Conservation (phyloP, 1,139 yeast species). For the Yamadazyma taylorii region DNA sequence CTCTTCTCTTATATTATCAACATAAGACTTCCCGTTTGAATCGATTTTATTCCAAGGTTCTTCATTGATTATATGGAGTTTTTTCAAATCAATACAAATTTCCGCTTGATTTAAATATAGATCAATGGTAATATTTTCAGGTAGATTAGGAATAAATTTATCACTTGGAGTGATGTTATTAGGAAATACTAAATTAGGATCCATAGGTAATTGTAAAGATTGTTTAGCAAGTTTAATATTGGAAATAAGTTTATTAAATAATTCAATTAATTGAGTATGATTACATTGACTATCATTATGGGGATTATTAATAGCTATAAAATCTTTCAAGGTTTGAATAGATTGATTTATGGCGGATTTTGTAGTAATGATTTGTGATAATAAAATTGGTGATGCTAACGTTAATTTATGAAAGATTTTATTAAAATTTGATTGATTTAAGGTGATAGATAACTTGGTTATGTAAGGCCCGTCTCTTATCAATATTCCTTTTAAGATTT, state of each 20-base stretch:
- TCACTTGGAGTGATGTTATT: constrained; percentile 26
- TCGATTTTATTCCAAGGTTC: constrained; percentile 46
- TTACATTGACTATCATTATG: constrained; percentile 13
- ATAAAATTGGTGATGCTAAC: constrained; percentile 30
- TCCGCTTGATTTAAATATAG: constrained; percentile 47
- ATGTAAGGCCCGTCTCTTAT: constrained; percentile 44
- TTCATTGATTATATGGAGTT: constrained; percentile 37
- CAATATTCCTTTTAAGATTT: constrained; percentile 40
- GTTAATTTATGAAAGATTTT: constrained; percentile 26
- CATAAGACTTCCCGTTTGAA: constrained; percentile 35
- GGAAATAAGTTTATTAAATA: constrained; percentile 27
- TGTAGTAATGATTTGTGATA: constrained; percentile 36
- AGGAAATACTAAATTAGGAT: constrained; percentile 45
- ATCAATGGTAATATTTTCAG: constrained; percentile 35
- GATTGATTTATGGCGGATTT: constrained; percentile 34
- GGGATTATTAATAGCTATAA: constrained; percentile 7
- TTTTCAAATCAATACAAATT: constrained; percentile 44
- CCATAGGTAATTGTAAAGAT: constrained; percentile 42
- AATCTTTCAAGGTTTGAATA: constrained; percentile 24
- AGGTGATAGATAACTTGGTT: constrained; percentile 27
- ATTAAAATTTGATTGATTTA: constrained; percentile 25
- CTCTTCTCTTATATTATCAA: constrained; percentile 43
- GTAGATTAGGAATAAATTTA: constrained; percentile 36
- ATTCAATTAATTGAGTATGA: constrained; percentile 23
- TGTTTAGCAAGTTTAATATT: constrained; percentile 37